Evolutionary conservation across 441 rosid genomes (phyloP).

Genomic region (Flueggea neowawraea): DNA sequence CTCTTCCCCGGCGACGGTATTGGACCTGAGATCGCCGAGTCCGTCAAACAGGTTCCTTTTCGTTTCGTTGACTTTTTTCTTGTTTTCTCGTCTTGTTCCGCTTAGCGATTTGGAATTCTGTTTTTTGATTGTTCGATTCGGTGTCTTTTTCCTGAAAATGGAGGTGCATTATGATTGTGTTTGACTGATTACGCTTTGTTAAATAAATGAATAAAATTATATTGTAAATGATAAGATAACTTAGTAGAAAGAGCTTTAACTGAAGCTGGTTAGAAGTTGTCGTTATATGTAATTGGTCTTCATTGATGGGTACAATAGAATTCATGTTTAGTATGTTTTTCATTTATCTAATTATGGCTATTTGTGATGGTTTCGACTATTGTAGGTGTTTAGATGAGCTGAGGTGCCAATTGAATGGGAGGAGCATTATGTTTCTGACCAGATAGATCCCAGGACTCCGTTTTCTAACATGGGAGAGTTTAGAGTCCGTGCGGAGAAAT

Average conservation of each 20-base stretch:
- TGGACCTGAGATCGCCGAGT: constrained; percentile 97
- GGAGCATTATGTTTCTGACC: constrained; percentile 69
- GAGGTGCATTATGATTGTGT: no score
- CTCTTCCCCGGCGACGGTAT: constrained; percentile 98
- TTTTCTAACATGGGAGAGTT: constrained; percentile 93
- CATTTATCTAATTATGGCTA: constrained; percentile 3
- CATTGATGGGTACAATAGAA: no score
- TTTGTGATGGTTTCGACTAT: constrained; percentile 2
- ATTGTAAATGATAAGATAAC: no score
- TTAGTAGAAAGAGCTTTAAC: no score
- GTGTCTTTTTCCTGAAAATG: no score
- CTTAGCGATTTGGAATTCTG: no score
- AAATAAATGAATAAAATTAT: no score
- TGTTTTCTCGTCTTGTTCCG: no score
- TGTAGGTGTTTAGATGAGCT: constrained; percentile 73
- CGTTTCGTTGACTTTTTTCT: not conserved
- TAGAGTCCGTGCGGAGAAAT: constrained; percentile 75
- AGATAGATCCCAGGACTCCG: constrained; percentile 94
- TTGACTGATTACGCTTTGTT: no score
- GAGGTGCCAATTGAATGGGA: constrained; percentile 95
- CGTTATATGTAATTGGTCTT: no score
- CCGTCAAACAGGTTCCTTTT: constrained; percentile 70
- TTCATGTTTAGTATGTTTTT: not conserved
- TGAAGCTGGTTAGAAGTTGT: no score
- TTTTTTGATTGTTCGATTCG: no score